Evolutionary conservation across 805 yeast species (phyloP), one percentile per base, ranked within the genome.

Genomic region (Wickerhamiella occidentalis): DNA sequence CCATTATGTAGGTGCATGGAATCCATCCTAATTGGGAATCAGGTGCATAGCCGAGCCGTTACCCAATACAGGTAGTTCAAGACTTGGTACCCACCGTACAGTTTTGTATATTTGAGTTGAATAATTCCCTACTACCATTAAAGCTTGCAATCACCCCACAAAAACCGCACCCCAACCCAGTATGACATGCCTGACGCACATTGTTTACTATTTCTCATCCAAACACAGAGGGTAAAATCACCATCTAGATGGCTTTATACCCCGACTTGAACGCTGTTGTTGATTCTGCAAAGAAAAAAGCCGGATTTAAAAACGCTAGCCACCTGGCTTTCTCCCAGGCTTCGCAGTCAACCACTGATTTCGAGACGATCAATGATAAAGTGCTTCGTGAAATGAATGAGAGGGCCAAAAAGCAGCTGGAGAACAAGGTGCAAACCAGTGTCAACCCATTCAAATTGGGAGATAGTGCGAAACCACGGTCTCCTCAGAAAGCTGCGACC

Each of bases 381-480:
- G 59, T 64, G n/a, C 58, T 64, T 6, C 21, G 49, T 23, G 68
- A 64, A 45, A 63, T 64, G 66, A 61, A 64, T 49, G 61, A 59
- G 49, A 54, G 68, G 23, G 65, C 67, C 26, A 50, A 50, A 21
- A 42, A 28, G 7, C 48, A 48, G 45, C 51, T 53, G 17, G 40
- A n/a, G 11, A 30, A 19, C 35, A 17, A 11, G 8, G 30, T n/a
- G 18, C 15, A 9, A 8, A 21, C 38, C 23, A 6, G 19, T 9
- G 37, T 30, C 13, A 33, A 25, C 3, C 47, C 47, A 21, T 45
- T 45, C 28, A 45, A 37, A 8, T 22, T 45, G 33, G 47, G 47
- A 4, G 30, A 22, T 21, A 9, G 28, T 21, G 5, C 13, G 40
- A 22, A 30, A 17, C 19, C 25, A 18, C 19, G 30, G 25, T 40